Evolutionary conservation across 768 basidiomycete genomes (phyloP).

Genomic region (Cytidiella melzeri): DNA sequence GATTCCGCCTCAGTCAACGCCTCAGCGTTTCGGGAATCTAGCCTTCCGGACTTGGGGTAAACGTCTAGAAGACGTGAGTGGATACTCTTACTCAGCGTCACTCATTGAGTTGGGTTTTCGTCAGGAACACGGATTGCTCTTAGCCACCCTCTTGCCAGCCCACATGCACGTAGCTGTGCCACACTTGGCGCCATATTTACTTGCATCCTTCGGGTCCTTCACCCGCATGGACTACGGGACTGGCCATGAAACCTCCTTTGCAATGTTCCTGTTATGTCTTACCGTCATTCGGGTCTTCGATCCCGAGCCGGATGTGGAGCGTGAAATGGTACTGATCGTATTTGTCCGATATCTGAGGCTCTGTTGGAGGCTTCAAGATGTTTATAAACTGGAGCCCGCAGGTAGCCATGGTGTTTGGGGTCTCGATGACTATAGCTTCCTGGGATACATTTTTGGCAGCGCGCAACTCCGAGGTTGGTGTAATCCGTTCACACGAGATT

Average conservation of each 20-base stretch:
- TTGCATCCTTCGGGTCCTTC: conserved; percentile 85
- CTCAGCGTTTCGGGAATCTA: conserved; percentile 89
- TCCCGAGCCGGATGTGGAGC: conserved; percentile 56
- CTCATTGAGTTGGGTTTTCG: not conserved
- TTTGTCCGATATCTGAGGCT: conserved; percentile 76
- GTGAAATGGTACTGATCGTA: conserved; percentile 48
- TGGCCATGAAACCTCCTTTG: conserved; percentile 91
- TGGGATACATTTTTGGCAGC: conserved; percentile 88
- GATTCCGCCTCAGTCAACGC: conserved; percentile 65
- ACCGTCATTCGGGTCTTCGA: conserved; percentile 62
- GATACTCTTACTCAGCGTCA: conserved; percentile 14
- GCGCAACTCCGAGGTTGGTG: conserved; percentile 73
- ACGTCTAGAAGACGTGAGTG: conserved; percentile 66
- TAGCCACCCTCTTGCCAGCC: conserved; percentile 42
- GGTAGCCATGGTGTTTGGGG: conserved; percentile 99
- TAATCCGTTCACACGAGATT: not conserved
- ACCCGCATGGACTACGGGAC: conserved; percentile 94
- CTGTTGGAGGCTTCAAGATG: conserved; percentile 82
- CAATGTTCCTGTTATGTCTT: conserved; percentile 67
- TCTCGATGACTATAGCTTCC: conserved; percentile 84
- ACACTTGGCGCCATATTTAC: conserved; percentile 71
- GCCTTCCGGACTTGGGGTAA: conserved; percentile 83
- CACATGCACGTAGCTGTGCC: conserved; percentile 42
- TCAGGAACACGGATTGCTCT: conserved; percentile 50
- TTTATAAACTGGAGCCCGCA: conserved; percentile 89